phyloP scores from a whole-genome alignment of 257 asterid genomes.

The Solanum chmielewskii region DNA sequence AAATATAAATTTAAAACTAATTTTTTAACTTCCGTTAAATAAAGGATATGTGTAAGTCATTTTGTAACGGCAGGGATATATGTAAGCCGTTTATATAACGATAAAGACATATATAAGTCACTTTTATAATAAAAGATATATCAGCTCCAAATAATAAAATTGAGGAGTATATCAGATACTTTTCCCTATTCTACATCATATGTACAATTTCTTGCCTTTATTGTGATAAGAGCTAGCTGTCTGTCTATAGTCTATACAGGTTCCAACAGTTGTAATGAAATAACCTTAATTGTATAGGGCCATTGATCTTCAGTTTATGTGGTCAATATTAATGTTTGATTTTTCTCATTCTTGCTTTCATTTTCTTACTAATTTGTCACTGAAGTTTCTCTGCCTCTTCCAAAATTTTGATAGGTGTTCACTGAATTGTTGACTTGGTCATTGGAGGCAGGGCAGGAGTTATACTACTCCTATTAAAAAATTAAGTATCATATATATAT shows the following conservation, averaged over 20 bases:
- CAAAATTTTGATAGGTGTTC: neutral
- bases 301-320: neutral
- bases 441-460: neutral
- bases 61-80: too few relatives aligned
- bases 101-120: too few relatives aligned
- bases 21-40: too few relatives aligned
- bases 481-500: too few relatives aligned
- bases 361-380: neutral
- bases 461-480: too few relatives aligned
- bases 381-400: neutral
- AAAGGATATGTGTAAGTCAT: too few relatives aligned
- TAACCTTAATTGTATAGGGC: neutral
- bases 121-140: too few relatives aligned
- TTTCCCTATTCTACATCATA: too few relatives aligned
- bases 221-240: neutral
- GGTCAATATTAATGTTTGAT: neutral
- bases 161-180: too few relatives aligned
- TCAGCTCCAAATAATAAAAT: too few relatives aligned
- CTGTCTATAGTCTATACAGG: neutral
- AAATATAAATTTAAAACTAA: too few relatives aligned
- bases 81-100: too few relatives aligned
- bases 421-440: neutral
- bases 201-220: neutral
- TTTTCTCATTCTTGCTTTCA: neutral
- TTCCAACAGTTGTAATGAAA: neutral